A percentile compares a stretch with the other conserved stretches of the same genome.
Evolutionary conservation across 495 filamentous ascomycete genomes (phyloP).

Genomic region (Hypomontagnella submonticulosa): DNA sequence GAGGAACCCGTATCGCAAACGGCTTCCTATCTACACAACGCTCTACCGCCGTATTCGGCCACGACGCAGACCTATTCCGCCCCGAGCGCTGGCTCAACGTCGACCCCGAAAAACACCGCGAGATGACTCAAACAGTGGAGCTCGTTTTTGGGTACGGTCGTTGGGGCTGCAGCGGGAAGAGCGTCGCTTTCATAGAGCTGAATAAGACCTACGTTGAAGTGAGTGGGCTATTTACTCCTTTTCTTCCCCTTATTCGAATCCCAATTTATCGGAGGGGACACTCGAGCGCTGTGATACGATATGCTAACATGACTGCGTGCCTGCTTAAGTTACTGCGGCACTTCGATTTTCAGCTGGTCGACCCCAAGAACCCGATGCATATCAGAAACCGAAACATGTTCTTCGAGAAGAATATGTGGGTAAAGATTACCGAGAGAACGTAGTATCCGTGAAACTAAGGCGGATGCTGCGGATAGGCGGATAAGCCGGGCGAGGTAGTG

Average conservation of each 20-base stretch:
- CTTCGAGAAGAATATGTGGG: conserved; percentile 47
- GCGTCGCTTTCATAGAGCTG: conserved; percentile 55
- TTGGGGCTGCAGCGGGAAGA: conserved; percentile 53
- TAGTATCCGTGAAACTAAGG: background rate
- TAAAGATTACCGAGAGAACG: conserved; percentile 42
- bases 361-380: conserved; percentile 28
- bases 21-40: conserved; percentile 42
- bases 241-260: background rate
- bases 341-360: conserved; percentile 37
- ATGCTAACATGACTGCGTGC: conserved; percentile 2
- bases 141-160: conserved; percentile 51
- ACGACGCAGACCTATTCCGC: conserved; percentile 57
- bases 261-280: background rate
- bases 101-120: conserved; percentile 43
- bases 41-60: conserved; percentile 55
- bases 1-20: conserved; percentile 64
- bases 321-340: conserved; percentile 23
- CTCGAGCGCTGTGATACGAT: background rate
- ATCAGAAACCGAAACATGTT: conserved; percentile 41
- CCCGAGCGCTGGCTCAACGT: conserved; percentile 65
- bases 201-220: conserved; percentile 66
- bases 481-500: background rate
- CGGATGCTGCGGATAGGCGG: background rate
- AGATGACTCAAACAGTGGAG: conserved; percentile 50
- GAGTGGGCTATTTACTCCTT: conserved; percentile 8